phyloP scores from a whole-genome alignment of 305 asterid genomes.

The Lippia alba region DNA sequence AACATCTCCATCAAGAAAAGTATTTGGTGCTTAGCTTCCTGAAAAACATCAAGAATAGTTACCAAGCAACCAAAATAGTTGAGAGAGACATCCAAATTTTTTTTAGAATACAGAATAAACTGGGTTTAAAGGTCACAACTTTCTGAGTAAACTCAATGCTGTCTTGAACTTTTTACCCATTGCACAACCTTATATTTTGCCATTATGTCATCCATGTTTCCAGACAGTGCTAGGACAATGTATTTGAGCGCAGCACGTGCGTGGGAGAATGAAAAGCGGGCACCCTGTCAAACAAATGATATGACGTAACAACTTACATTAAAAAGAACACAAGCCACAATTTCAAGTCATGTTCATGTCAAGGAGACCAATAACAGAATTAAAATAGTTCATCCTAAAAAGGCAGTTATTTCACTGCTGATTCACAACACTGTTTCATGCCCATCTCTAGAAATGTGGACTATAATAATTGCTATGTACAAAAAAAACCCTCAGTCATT shows the following conservation, averaged over 20 bases:
- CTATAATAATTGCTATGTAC: constrained; percentile 9
- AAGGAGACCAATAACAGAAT: constrained; percentile 25
- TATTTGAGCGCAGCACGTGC: constrained; percentile 96
- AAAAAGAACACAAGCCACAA: constrained; percentile 28
- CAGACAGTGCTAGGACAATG: constrained; percentile 87
- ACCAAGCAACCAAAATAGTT: constrained; percentile 34
- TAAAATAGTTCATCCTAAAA: constrained; percentile 22
- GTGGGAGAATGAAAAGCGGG: constrained; percentile 66
- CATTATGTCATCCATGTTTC: constrained; percentile 91
- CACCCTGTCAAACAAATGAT: constrained; percentile 64
- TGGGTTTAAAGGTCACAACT: constrained; percentile 9
- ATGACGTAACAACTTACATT: constrained; percentile 30
- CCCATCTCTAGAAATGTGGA: constrained; percentile 22
- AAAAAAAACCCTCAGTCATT: constrained; percentile 22
- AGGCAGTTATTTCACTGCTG: constrained; percentile 7
- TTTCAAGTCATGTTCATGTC: constrained; percentile 34
- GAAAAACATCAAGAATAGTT: constrained; percentile 43
- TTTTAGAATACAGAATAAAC: constrained; percentile 14
- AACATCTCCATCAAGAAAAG: constrained; percentile 97
- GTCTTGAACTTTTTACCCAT: constrained; percentile 9
- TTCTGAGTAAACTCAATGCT: constrained; percentile 23
- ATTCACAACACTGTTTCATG: constrained; percentile 29
- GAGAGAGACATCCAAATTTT: constrained; percentile 9
- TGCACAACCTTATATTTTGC: constrained; percentile 79
- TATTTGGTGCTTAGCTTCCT: constrained; percentile 84